Percentiles rank a stretch among this genome's conserved stretches.
Conservation (phyloP, 2,329 filamentous ascomycete species). For the Xylariaceae sp. region DNA sequence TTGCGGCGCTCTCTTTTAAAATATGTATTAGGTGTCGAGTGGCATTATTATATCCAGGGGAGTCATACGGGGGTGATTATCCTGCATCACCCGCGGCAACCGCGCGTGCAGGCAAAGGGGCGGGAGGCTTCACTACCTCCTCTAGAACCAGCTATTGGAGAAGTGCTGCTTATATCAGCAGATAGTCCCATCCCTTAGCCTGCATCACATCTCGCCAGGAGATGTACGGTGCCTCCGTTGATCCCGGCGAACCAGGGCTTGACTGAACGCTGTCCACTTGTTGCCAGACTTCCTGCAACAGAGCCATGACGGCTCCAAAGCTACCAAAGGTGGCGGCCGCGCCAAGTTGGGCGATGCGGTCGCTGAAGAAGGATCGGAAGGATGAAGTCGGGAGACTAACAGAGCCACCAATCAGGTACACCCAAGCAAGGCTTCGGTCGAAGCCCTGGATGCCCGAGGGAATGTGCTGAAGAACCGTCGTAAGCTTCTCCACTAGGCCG, state of each 20-base stretch:
- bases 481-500: conserved; percentile 72
- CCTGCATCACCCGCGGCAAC: conserved; percentile 34
- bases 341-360: conserved; percentile 68
- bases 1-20: conserved; percentile 33
- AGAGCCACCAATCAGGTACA: conserved; percentile 80
- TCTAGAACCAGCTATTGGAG: conserved; percentile 36
- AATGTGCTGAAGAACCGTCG: conserved; percentile 71
- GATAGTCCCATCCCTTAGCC: conserved; percentile 85
- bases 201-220: conserved; percentile 96
- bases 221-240: conserved; percentile 56
- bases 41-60: conserved; percentile 27
- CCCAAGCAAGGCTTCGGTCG: conserved; percentile 89
- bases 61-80: conserved; percentile 31
- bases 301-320: conserved; percentile 73
- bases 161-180: conserved; percentile 63
- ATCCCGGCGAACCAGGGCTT: conserved; percentile 35
- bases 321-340: conserved; percentile 75
- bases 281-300: conserved; percentile 81
- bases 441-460: conserved; percentile 76
- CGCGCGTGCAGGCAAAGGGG: conserved; percentile 21
- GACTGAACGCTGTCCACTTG: conserved; percentile 57
- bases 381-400: conserved; percentile 65
- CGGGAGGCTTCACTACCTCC: conserved; percentile 21
- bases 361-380: conserved; percentile 74
- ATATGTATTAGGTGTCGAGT: conserved; percentile 26